Evolutionary conservation across 495 filamentous ascomycete species (phyloP).

Genomic region (Penicillium paxilli): DNA sequence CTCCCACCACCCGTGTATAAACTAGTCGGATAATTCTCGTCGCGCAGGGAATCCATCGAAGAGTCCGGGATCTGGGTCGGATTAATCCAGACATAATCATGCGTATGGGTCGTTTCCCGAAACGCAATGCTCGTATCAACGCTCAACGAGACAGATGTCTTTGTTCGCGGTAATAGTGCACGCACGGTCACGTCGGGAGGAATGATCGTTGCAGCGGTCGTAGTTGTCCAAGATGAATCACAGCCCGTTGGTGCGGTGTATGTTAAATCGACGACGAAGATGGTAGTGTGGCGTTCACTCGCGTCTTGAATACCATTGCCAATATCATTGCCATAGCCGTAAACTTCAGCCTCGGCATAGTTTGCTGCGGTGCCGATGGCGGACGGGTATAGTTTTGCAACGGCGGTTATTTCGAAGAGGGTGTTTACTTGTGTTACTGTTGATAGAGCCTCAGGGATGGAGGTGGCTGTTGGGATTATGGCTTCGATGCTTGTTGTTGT

Average conservation of each 20-base stretch:
- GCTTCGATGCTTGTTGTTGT: conserved; percentile 17
- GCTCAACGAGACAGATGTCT: conserved; percentile 29
- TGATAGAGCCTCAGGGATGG: conserved; percentile 31
- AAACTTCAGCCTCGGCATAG: too few species aligned
- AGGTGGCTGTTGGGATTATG: conserved; percentile 25
- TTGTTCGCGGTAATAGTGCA: conserved; percentile 20
- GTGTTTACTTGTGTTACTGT: conserved; percentile 26
- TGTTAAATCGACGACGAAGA: conserved; percentile 34
- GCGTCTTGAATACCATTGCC: too few species aligned
- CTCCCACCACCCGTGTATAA: conserved; percentile 12
- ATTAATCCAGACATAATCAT: conserved; percentile 32
- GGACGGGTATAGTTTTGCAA: conserved; percentile 35
- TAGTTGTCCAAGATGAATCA: conserved; percentile 31
- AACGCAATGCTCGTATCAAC: conserved; percentile 27
- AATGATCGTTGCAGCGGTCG: conserved; percentile 17
- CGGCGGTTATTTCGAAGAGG: conserved; percentile 28
- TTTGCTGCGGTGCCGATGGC: conserved; percentile 25
- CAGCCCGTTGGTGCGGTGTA: conserved; percentile 38
- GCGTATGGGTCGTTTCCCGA: conserved; percentile 26
- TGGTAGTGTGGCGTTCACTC: conserved; percentile 18
- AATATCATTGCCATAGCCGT: too few species aligned
- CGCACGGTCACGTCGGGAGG: conserved; percentile 13
- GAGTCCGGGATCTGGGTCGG: conserved; percentile 29
- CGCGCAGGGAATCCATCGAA: conserved; percentile 23
- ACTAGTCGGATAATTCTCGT: conserved; percentile 16